These are phyloP conservation scores for Crucibulum parvulum DNA, from an alignment of 1,284 basidiomycete genomes.

Conservation along the genomic window DNA sequence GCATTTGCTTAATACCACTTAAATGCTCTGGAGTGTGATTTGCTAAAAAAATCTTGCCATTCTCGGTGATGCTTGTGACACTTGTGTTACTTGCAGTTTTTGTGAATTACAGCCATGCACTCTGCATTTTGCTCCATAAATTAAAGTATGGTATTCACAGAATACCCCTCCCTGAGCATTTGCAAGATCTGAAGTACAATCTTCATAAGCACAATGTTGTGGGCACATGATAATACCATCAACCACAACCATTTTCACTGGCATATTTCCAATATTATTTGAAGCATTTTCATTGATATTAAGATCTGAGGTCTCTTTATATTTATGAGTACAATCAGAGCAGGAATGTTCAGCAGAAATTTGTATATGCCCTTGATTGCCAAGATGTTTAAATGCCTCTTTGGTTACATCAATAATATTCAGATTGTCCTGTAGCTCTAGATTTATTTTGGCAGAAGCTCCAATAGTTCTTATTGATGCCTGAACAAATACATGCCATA, in stretches of 20 bases:
- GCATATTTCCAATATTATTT: conserved; percentile 2
- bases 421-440: conserved; percentile 14
- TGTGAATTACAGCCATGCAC: conserved; percentile 14
- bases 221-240: conserved; percentile 16
- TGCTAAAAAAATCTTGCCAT: conserved; percentile 20
- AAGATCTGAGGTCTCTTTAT: conserved; percentile 14
- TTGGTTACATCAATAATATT: conserved; percentile 13
- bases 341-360: conserved; percentile 10
- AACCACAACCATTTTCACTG: conserved; percentile 11
- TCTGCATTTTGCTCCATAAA: conserved; percentile 14
- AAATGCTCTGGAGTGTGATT: conserved; percentile 9
- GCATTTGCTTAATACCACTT: conserved; percentile 21
- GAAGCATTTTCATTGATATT: conserved; percentile 12
- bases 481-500: too few relatives aligned
- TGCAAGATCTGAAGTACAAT: conserved; percentile 1
- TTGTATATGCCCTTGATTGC: conserved; percentile 13
- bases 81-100: conserved; percentile 14
- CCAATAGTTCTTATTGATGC: conserved; percentile 4
- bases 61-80: conserved; percentile 22
- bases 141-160: conserved; percentile 20
- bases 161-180: conserved; percentile 25
- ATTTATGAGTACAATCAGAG: conserved; percentile 17
- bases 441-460: conserved; percentile 2
- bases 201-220: conserved; percentile 5
- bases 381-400: conserved; percentile 15